Evolutionary conservation across 1,284 basidiomycete species (phyloP), one percentile per base, ranked within the genome.

Genomic region (Ceratobasidium sp.): DNA sequence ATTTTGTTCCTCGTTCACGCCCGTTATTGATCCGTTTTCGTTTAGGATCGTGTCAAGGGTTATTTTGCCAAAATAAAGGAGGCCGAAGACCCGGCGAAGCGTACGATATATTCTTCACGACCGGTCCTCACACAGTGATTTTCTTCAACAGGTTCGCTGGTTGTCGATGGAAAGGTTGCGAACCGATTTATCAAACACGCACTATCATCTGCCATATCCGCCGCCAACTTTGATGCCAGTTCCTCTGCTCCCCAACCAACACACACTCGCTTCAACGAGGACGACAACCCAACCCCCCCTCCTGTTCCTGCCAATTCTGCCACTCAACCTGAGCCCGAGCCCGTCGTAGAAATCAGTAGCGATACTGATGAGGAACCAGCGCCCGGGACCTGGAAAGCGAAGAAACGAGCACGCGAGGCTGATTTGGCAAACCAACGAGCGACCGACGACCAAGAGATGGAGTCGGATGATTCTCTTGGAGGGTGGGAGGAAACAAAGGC

Each of bases 21-120:
- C 12, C 9, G 28, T n/a, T 21, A 69, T 41, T 39, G 18, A 45
- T 14, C 6, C 34, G 16, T 30, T 30, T 30, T 26, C 57, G 41
- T 21, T 71, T 67, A 93, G 92, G 89, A 91, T 76, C 85, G 92
- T 76, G 84, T 93, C 21, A 85, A 87, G 52, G 83, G 87, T 75
- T 93, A 94, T 79, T 93, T 93, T 80, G 87, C 88, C 71, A 94
- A 94, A 78, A 90, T 94, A 71, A 86, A 88, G 74, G 83, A 85
- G 48, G 90, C 90, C 1, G 91, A 94, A 79, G 86, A 88, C 72
- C 85, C 87, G 23, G 84, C 85, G 43, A 84, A 86, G 78, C 84
- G 90, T 89, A 76, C 74, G 87, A 39, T 46, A 10, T 36, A 30
- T 32, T 6, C 39, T 28, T 65, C 34, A 53, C 12, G 39, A 14